These are phyloP conservation scores for Ogataea wickerhamii DNA, from an alignment of 805 yeast genomes.

Conservation along the genomic window DNA sequence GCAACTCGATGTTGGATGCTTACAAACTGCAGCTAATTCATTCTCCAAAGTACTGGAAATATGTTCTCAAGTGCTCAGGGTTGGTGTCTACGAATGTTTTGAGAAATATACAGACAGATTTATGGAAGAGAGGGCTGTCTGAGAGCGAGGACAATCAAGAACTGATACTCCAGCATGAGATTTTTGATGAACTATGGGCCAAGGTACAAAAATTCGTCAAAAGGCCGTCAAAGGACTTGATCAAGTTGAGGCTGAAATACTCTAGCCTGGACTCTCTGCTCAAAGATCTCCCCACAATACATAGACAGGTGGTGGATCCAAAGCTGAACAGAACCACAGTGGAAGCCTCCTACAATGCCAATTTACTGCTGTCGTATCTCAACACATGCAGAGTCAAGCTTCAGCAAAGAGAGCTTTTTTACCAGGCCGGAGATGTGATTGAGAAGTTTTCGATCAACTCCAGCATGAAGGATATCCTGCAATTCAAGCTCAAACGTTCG, in stretches of 20 bases:
- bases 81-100: constrained; percentile 20
- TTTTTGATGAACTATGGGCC: constrained; percentile 27
- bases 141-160: constrained; percentile 7
- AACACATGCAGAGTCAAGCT: constrained; percentile 21
- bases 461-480: constrained; percentile 19
- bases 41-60: constrained; percentile 26
- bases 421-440: constrained; percentile 28
- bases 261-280: constrained; percentile 24
- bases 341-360: constrained; percentile 20
- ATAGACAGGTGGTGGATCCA: constrained; percentile 9
- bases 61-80: constrained; percentile 25
- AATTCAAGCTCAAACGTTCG: constrained; percentile 10
- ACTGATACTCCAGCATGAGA: constrained; percentile 17
- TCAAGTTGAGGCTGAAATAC: constrained; percentile 19
- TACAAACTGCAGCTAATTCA: constrained; percentile 20
- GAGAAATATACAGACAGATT: constrained; percentile 18
- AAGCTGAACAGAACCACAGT: constrained; percentile 9
- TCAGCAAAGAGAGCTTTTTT: constrained; percentile 19
- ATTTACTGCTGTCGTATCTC: constrained; percentile 21
- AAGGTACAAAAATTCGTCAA: constrained; percentile 13
- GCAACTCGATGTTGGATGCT: constrained; percentile 21
- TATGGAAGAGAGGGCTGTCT: constrained; percentile 15
- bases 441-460: constrained; percentile 24
- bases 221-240: constrained; percentile 21
- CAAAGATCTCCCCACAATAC: constrained; percentile 21